Evolutionary conservation across 768 basidiomycete genomes (phyloP), one percentile per base, ranked within the genome.

Genomic region (Strobilomyces dryophilus): DNA sequence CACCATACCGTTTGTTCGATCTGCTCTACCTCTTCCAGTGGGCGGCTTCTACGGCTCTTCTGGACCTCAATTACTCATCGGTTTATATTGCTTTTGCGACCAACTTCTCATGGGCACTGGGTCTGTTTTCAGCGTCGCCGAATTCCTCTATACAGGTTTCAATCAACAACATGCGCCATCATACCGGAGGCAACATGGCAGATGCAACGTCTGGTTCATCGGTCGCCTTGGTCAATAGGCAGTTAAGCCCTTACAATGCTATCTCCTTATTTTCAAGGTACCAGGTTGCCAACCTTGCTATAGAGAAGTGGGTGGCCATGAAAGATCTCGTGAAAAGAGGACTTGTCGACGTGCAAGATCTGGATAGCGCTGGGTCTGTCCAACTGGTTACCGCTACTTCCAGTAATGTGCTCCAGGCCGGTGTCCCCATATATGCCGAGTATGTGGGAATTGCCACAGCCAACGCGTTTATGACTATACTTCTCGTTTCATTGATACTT

Each of bases 401-500:
- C 1, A 68, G 76, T 21, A 87, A 91, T 66, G 71, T 87, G 34
- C 79, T 95, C 18, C 74, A 87, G 57, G 86, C 88, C 18, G 94
- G 92, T 20, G 70, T 95, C 21, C 91, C 92, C 5, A 86, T 89
- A 31, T 95, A 85, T 61, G 83, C 83, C 56, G 92, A 87, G 62
- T 79, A 81, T 14, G 69, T 90, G 24, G 81, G 84, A 49, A 87
- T 98, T 53, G 83, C 88, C 10, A 87, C 85, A 0, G 87, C 87
- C 50, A 95, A 97, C 71, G 87, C 87, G 8, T 97, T 92, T 72
- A 88, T 90, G 80, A 94, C 92, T 5, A 73, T 85, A n/a, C 95
- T 97, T 69, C 72, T 95, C 41, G 74, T 80, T 44, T 74, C 76
- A 10, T 77, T 98, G 60, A 82, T 91, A 49, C 64, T 89, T 34